These are phyloP conservation scores for Xerocomus spinulosus DNA, from an alignment of 768 basidiomycete species.

Conservation along the genomic window DNA sequence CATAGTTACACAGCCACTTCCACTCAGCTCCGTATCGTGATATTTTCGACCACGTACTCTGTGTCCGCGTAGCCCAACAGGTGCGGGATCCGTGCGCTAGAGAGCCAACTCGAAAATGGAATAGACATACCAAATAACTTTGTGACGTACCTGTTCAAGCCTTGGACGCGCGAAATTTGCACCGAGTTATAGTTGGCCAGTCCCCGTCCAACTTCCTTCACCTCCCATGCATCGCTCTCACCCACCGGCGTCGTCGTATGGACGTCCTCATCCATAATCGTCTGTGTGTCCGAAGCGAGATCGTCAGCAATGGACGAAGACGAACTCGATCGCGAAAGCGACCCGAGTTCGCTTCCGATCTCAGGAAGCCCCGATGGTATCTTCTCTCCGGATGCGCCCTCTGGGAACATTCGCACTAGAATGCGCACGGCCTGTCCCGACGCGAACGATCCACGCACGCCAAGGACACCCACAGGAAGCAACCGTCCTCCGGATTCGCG, in stretches of 20 bases:
- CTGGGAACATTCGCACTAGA: slow-evolving; percentile 45
- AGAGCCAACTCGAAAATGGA: slow-evolving; percentile 7
- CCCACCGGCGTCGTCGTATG: slow-evolving; percentile 30
- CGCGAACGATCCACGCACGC: slow-evolving; percentile 85
- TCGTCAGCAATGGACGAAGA: slow-evolving; percentile 30
- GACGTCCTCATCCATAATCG: slow-evolving; percentile 31
- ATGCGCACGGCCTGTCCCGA: slow-evolving; percentile 92
- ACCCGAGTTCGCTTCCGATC: slow-evolving; percentile 26
- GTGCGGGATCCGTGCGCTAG: slow-evolving; percentile 73
- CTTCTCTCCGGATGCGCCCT: slow-evolving; percentile 22
- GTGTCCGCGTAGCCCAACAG: slow-evolving; percentile 92
- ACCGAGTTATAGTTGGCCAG: slow-evolving; percentile 94
- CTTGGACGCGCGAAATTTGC: slow-evolving; percentile 85
- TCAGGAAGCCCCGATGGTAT: slow-evolving; percentile 22
- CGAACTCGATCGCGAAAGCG: slow-evolving; percentile 37
- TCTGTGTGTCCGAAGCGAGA: slow-evolving; percentile 19
- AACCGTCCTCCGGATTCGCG: slow-evolving; percentile 87
- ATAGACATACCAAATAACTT: background rate
- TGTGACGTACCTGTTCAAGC: slow-evolving; percentile 77
- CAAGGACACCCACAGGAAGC: slow-evolving; percentile 87
- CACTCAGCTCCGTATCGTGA: slow-evolving; percentile 58
- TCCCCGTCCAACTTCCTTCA: slow-evolving; percentile 89
- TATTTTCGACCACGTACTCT: slow-evolving; percentile 95
- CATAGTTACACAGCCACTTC: slow-evolving; percentile 47
- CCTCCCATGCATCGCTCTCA: slow-evolving; percentile 55